phyloP scores from a whole-genome alignment of 2,329 filamentous ascomycete species.

The Aspergillus sp. region DNA sequence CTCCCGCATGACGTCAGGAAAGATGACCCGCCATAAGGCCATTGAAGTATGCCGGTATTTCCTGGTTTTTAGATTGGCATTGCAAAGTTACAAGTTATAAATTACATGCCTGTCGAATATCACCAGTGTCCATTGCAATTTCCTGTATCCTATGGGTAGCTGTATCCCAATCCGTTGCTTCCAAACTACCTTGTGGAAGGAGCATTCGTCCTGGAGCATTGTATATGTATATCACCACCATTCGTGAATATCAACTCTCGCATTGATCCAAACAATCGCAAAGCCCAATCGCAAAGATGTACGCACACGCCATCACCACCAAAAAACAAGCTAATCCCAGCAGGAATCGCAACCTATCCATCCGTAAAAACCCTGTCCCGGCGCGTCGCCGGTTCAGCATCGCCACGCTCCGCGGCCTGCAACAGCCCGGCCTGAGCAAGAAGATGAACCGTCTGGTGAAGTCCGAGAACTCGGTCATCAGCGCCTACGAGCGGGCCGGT shows the following conservation, averaged over 20 bases:
- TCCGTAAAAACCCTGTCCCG: slow-evolving; percentile 30
- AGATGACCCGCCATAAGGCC: slow-evolving; percentile 4
- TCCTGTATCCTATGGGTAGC: too few relatives aligned
- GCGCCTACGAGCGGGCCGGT: slow-evolving; percentile 77
- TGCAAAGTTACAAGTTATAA: not conserved
- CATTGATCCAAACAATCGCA: not conserved
- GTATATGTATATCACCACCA: too few relatives aligned
- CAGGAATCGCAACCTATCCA: slow-evolving; percentile 44
- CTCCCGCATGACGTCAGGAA: slow-evolving; percentile 32
- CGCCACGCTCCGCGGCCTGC: slow-evolving; percentile 76
- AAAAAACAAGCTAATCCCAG: not conserved
- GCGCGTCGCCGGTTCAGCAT: slow-evolving; percentile 73
- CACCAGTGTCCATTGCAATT: too few relatives aligned
- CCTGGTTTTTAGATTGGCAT: not conserved
- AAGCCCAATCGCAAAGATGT: not conserved
- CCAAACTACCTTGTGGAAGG: too few relatives aligned
- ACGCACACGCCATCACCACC: not conserved
- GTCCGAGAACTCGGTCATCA: slow-evolving; percentile 84
- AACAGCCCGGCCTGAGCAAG: slow-evolving; percentile 84
- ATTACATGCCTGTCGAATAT: too few relatives aligned
- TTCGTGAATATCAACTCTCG: too few relatives aligned
- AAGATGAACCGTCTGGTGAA: slow-evolving; percentile 92
- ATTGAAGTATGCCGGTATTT: slow-evolving; percentile 14
- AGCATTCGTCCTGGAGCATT: too few relatives aligned
- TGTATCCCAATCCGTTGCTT: too few relatives aligned